Conservation (phyloP, 441 rosid species). For the Codiaeum variegatum region DNA sequence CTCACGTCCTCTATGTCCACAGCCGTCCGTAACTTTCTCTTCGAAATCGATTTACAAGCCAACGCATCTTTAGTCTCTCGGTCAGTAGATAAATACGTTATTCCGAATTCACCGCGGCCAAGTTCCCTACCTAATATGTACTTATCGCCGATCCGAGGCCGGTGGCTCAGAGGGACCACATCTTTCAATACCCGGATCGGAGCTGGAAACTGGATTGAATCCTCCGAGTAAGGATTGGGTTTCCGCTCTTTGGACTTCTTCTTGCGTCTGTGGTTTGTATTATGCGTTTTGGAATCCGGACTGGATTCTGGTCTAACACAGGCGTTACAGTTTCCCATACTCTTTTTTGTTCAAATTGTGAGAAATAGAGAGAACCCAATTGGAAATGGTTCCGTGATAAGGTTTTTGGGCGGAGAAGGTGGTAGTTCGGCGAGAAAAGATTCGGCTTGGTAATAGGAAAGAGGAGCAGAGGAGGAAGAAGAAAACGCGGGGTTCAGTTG, state of each 20-base stretch:
- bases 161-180: slow-evolving; percentile 52
- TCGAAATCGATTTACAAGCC: slow-evolving; percentile 93
- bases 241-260: slow-evolving; percentile 40
- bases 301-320: slow-evolving; percentile 53
- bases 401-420: not conserved
- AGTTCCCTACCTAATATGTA: slow-evolving; percentile 80
- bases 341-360: not conserved
- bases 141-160: slow-evolving; percentile 72
- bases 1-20: slow-evolving; percentile 83
- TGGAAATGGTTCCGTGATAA: not conserved
- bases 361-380: not conserved
- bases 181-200: slow-evolving; percentile 73
- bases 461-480: slow-evolving; percentile 19
- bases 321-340: slow-evolving; percentile 73
- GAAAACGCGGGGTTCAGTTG: slow-evolving; percentile 61
- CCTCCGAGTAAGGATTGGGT: slow-evolving; percentile 55
- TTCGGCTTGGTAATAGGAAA: not conserved
- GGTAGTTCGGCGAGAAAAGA: not conserved
- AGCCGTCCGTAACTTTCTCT: slow-evolving; percentile 81
- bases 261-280: slow-evolving; percentile 27
- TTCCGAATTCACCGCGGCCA: slow-evolving; percentile 95
- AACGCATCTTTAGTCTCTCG: slow-evolving; percentile 63
- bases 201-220: slow-evolving; percentile 41
- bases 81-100: slow-evolving; percentile 89
- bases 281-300: slow-evolving; percentile 32